Conservation (phyloP, 2,329 filamentous ascomycete genomes). For the Pezicula carpinea region DNA sequence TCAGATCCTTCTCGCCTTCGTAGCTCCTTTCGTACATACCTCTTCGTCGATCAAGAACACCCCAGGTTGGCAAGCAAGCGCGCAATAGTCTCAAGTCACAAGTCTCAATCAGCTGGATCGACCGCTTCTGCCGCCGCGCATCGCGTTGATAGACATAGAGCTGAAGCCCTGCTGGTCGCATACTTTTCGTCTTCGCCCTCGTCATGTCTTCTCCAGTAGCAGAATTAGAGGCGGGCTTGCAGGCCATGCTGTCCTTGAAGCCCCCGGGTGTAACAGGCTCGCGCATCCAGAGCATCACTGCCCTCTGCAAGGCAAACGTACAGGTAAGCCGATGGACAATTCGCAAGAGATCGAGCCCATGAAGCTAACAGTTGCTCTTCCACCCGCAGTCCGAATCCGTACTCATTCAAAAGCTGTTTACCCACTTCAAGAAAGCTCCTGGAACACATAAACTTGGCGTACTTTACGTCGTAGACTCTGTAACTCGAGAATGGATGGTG, state of each 20-base stretch:
- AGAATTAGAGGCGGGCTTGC: conserved; percentile 84
- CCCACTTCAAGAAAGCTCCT: conserved; percentile 92
- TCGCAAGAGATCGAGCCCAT: conserved; percentile 17
- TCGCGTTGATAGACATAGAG: too few species aligned
- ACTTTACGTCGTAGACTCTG: conserved; percentile 99
- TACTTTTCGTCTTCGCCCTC: conserved; percentile 12
- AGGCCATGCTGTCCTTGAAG: conserved; percentile 87
- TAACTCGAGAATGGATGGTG: conserved; percentile 98
- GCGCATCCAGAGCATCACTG: conserved; percentile 83
- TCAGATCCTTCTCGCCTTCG: conserved; percentile 15
- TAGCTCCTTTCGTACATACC: too few species aligned
- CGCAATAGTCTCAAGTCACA: too few species aligned
- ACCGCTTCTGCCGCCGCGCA: too few species aligned
- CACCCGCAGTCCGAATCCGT: conserved; percentile 78
- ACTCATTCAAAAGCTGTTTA: conserved; percentile 93
- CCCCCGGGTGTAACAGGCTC: conserved; percentile 91
- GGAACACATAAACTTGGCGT: conserved; percentile 97
- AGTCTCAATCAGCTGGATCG: too few species aligned
- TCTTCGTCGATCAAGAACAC: too few species aligned
- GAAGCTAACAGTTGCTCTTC: conserved; percentile 11
- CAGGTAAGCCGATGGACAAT: conserved; percentile 58
- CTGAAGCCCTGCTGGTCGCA: not conserved
- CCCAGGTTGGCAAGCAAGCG: too few species aligned
- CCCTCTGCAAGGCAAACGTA: conserved; percentile 82
- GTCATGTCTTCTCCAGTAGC: conserved; percentile 79